Base-by-base conservation (phyloP, 2,329 filamentous ascomycete species). In the Beauveria australis region DNA sequence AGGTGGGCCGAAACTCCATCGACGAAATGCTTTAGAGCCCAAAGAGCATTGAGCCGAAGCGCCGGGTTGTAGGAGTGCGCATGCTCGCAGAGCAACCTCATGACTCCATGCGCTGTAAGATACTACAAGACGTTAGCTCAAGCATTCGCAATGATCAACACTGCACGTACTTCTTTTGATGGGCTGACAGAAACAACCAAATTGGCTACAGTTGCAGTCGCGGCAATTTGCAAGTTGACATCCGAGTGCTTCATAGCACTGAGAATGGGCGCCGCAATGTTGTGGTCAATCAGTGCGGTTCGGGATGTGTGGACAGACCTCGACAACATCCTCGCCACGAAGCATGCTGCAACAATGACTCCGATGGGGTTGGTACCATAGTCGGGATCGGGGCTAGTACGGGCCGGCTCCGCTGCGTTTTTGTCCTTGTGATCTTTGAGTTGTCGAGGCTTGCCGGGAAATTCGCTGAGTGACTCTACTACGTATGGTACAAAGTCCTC, bases 21-120 rank as follows among this genome's bases (percentile, higher is more conserved):
- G 3, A 96, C 88, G 54, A 97, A 81, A 73, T 97, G 91, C 71
- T 97, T 97, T 61, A 99, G 77, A 6, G 92, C 91, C 93, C 94
- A 99, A 1, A 99, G 75, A 24, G 92, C 92, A 67, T 94, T 92
- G 28, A 95, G 80, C 26, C 91, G 85, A 58, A 97, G 78, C 52
- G 87, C 84, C n/a, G 89, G 83, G 68, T 93, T 89, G 52, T 83
- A 81, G 0, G 90, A 94, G 71, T 89, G 89, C 1, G 92, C 91
- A 70, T 96, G 90, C 66, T 89, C 84, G 69, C 92, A 96, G 1
- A 97, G 78, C 0, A 89, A 83, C 63, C 85, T 85, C 65, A 96
- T 80, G 1, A 94, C 84, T 7, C 90, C 90, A 5, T 83, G 83
- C 53, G 89, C 85, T 7, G 89, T 81, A 40, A 97, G 85, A 48